phyloP scores from a whole-genome alignment of 1,139 yeast genomes.

The Geotrichum restrictum region DNA sequence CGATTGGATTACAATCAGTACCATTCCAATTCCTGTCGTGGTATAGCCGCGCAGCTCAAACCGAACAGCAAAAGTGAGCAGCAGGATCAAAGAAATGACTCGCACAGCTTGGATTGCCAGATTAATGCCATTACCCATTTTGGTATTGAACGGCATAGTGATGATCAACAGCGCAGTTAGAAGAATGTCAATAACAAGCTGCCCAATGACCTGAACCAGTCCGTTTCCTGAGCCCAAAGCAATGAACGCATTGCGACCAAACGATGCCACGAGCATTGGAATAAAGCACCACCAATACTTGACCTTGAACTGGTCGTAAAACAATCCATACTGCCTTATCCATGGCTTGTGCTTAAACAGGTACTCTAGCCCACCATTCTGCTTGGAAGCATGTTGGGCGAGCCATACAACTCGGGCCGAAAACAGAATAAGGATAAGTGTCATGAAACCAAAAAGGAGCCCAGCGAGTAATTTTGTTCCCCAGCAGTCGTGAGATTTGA shows the following conservation, averaged over 20 bases:
- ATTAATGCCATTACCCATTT: constrained; percentile 36
- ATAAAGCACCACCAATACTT: constrained; percentile 39
- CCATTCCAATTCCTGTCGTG: constrained; percentile 36
- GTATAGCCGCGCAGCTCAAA: constrained; percentile 29
- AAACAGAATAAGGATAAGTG: constrained; percentile 29
- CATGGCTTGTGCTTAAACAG: constrained; percentile 36
- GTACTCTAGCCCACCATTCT: constrained; percentile 28
- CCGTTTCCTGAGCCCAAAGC: constrained; percentile 38
- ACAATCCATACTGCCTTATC: constrained; percentile 34
- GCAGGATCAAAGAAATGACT: constrained; percentile 30
- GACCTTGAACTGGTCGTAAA: constrained; percentile 36
- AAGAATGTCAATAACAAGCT: constrained; percentile 31
- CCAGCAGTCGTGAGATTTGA: constrained; percentile 37
- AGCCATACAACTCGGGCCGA: constrained; percentile 31
- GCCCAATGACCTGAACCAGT: constrained; percentile 36
- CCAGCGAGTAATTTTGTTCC: constrained; percentile 35
- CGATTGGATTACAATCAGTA: constrained; percentile 34
- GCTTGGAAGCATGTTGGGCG: constrained; percentile 29
- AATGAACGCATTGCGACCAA: constrained; percentile 36
- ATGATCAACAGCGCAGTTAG: constrained; percentile 26
- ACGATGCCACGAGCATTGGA: constrained; percentile 29
- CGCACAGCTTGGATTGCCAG: constrained; percentile 33
- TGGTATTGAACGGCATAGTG: constrained; percentile 34
- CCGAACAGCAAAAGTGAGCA: constrained; percentile 35
- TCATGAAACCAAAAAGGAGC: constrained; percentile 33